Conservation (phyloP, 2,329 filamentous ascomycete genomes). For the Epicoccum nigrum region DNA sequence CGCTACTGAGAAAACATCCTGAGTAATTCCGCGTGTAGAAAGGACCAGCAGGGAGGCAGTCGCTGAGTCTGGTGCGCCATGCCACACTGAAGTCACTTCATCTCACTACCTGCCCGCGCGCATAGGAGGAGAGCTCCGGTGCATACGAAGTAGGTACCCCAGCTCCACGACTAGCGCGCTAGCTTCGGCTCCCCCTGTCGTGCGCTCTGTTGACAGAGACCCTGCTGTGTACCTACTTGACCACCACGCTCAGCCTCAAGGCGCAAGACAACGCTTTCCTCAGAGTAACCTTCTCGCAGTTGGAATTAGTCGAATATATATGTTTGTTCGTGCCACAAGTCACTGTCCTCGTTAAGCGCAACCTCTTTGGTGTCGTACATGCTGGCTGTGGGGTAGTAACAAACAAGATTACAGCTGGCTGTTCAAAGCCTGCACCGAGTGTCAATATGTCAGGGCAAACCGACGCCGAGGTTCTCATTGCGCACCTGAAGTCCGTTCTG, state of each 20-base stretch:
- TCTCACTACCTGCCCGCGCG: neutral
- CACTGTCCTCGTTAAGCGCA: neutral
- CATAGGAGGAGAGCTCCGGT: neutral
- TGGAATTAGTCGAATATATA: neutral
- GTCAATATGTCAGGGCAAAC: slow-evolving; percentile 12
- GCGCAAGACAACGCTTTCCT: neutral
- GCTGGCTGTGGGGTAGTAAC: neutral
- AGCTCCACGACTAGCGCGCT: slow-evolving; percentile 16
- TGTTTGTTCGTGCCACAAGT: neutral
- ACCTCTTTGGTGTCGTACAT: neutral
- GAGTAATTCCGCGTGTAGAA: neutral
- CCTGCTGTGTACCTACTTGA: slow-evolving; percentile 3
- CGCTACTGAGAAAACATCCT: slow-evolving; percentile 6
- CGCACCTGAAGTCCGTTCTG: slow-evolving; percentile 52
- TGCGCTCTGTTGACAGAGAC: no score
- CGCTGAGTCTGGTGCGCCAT: neutral
- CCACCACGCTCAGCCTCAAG: neutral
- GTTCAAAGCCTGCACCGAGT: neutral
- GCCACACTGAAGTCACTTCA: neutral
- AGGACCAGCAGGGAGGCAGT: neutral
- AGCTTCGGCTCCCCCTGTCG: slow-evolving; percentile 26
- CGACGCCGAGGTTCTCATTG: slow-evolving; percentile 32
- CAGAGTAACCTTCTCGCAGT: neutral
- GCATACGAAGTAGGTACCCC: no score
- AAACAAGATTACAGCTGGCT: neutral